Evolutionary conservation across 345 rosid genomes (phyloP).

Genomic region (Gossypium australe): DNA sequence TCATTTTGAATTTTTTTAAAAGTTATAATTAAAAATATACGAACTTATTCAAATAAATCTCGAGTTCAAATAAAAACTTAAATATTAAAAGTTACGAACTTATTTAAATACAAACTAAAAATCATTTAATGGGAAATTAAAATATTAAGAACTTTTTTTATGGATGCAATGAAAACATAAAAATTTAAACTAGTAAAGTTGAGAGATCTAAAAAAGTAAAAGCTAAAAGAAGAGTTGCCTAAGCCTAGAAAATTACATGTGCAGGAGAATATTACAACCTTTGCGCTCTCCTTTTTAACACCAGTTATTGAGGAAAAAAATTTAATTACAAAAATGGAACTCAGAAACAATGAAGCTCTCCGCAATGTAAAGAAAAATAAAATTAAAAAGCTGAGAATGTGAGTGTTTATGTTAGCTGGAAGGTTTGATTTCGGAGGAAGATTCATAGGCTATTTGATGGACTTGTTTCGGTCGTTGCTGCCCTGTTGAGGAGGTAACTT

Average conservation of each 20-base stretch:
- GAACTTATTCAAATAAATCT: too few relatives aligned
- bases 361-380: background rate
- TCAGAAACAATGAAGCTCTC: slow-evolving; percentile 12
- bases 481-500: slow-evolving; percentile 21
- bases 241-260: background rate
- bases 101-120: too few relatives aligned
- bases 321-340: slow-evolving; percentile 32
- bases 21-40: too few relatives aligned
- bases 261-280: background rate
- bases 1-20: too few relatives aligned
- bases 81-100: too few relatives aligned
- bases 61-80: too few relatives aligned
- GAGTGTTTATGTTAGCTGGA: slow-evolving; percentile 34
- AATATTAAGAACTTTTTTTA: too few relatives aligned
- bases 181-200: too few relatives aligned
- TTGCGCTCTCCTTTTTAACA: background rate
- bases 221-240: background rate
- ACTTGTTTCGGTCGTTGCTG: slow-evolving; percentile 34
- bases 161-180: too few relatives aligned
- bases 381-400: background rate
- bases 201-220: background rate
- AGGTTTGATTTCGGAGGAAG: slow-evolving; percentile 31
- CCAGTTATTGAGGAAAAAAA: background rate
- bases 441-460: slow-evolving; percentile 24
- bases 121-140: too few relatives aligned